These are phyloP conservation scores for Coniochaeta sp. DNA, from an alignment of 2,329 filamentous ascomycete genomes.

Conservation along the genomic window DNA sequence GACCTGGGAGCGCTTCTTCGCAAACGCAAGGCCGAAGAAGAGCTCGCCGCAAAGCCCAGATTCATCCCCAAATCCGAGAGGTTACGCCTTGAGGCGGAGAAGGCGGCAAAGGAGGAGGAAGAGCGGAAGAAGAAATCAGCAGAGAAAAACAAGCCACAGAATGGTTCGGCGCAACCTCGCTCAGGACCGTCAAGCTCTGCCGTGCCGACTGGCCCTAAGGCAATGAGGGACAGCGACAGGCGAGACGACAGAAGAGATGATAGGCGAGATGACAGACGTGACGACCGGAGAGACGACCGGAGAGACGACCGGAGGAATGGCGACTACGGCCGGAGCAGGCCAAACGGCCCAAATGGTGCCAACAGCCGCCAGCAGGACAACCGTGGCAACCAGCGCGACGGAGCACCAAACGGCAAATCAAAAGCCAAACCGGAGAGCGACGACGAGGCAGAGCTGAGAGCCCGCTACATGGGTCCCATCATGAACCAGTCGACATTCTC, in stretches of 20 bases:
- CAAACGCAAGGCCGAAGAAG: constrained; percentile 50
- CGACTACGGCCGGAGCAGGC: background rate
- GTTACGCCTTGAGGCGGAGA: constrained; percentile 72
- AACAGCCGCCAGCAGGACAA: constrained; percentile 31
- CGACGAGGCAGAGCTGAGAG: constrained; percentile 66
- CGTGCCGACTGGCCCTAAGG: constrained; percentile 66
- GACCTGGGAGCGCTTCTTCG: constrained; percentile 55
- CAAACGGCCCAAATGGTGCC: constrained; percentile 8
- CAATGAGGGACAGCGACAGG: constrained; percentile 47
- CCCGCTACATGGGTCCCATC: constrained; percentile 87
- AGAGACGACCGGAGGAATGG: constrained; percentile 13
- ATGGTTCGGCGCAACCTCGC: constrained; percentile 4
- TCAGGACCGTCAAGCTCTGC: constrained; percentile 15
- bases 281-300: constrained; percentile 13
- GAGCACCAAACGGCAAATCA: constrained; percentile 20
- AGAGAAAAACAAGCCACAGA: constrained; percentile 9
- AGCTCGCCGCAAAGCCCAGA: constrained; percentile 39
- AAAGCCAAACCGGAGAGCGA: constrained; percentile 44
- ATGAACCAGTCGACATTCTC: constrained; percentile 79
- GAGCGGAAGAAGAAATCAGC: constrained; percentile 16
- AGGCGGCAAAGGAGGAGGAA: constrained; percentile 63
- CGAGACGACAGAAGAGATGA: constrained; percentile 11
- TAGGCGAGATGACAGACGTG: constrained; percentile 5
- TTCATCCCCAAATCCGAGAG: constrained; percentile 79
- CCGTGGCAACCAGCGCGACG: constrained; percentile 37